phyloP scores from a whole-genome alignment of 176 grass and related monocot species.

The Triticum dicoccoides region DNA sequence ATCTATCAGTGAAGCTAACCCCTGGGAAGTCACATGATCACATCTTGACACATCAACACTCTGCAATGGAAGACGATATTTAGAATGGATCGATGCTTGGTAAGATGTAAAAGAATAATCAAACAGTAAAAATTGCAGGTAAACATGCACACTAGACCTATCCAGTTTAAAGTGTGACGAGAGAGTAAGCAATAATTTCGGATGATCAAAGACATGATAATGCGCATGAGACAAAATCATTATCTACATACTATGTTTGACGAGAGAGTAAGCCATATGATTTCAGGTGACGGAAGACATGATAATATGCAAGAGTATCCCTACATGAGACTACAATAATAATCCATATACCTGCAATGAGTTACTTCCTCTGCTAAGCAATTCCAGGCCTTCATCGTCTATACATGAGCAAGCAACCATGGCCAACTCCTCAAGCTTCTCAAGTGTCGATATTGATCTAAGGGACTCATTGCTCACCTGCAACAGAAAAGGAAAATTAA shows the following conservation, averaged over 20 bases:
- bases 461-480: slow-evolving; percentile 84
- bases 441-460: slow-evolving; percentile 78
- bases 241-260: not conserved
- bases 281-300: slow-evolving; percentile 11
- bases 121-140: slow-evolving; percentile 9
- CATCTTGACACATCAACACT: slow-evolving; percentile 89
- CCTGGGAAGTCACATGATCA: slow-evolving; percentile 72
- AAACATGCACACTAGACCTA: slow-evolving; percentile 1
- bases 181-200: not conserved
- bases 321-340: not conserved
- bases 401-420: slow-evolving; percentile 82
- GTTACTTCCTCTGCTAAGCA: slow-evolving; percentile 60
- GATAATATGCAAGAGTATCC: not conserved
- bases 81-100: not conserved
- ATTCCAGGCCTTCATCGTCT: slow-evolving; percentile 80
- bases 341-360: slow-evolving; percentile 56
- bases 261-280: not conserved
- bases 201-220: not conserved
- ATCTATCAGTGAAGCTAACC: slow-evolving; percentile 69
- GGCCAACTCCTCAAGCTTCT: slow-evolving; percentile 72
- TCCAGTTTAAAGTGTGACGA: not conserved
- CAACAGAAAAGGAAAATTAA: slow-evolving; percentile 16
- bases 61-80: slow-evolving; percentile 43
- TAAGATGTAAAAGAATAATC: not conserved
- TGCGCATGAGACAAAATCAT: not conserved